Conservation (phyloP, 2,329 filamentous ascomycete genomes). For the Orbilia ellipsospora region DNA sequence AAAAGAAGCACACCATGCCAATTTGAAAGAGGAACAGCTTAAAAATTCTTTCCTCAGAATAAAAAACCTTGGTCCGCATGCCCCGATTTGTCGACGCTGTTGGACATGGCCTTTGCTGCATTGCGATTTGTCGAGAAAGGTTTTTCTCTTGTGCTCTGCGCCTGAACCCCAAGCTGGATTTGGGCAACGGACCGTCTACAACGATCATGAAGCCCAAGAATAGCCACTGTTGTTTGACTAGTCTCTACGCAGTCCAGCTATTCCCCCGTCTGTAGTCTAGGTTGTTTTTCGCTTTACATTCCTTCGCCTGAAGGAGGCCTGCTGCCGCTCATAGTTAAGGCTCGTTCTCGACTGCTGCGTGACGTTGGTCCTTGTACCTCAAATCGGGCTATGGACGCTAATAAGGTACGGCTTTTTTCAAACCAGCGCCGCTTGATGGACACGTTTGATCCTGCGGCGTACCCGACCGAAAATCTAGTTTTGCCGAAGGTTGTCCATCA, state of each 20-base stretch:
- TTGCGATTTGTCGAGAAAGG: constrained; percentile 46
- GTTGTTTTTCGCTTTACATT: constrained; percentile 11
- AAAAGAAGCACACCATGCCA: constrained; percentile 54
- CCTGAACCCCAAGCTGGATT: constrained; percentile 35
- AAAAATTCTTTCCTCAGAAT: constrained; percentile 42
- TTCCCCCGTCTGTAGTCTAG: constrained; percentile 29
- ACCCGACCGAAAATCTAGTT: constrained; percentile 42
- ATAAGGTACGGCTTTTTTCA: no score
- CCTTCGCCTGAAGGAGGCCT: constrained; percentile 46
- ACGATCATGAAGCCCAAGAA: constrained; percentile 53
- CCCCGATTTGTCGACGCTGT: constrained; percentile 51
- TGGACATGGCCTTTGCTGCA: constrained; percentile 24
- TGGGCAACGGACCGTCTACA: constrained; percentile 50
- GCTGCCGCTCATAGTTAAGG: constrained; percentile 33
- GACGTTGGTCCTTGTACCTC: constrained; percentile 28
- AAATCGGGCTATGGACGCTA: constrained; percentile 15
- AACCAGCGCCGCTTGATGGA: constrained; percentile 34
- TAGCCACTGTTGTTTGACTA: constrained; percentile 17
- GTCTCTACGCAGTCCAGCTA: constrained; percentile 28
- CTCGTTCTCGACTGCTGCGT: constrained; percentile 36
- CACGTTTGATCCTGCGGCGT: constrained; percentile 47
- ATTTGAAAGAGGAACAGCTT: constrained; percentile 53
- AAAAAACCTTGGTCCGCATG: constrained; percentile 43
- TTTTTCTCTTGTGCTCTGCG: constrained; percentile 14
- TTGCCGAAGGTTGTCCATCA: constrained; percentile 25